These are phyloP conservation scores for Malus hybrid DNA, from an alignment of 331 rosid genomes.

Conservation along the genomic window DNA sequence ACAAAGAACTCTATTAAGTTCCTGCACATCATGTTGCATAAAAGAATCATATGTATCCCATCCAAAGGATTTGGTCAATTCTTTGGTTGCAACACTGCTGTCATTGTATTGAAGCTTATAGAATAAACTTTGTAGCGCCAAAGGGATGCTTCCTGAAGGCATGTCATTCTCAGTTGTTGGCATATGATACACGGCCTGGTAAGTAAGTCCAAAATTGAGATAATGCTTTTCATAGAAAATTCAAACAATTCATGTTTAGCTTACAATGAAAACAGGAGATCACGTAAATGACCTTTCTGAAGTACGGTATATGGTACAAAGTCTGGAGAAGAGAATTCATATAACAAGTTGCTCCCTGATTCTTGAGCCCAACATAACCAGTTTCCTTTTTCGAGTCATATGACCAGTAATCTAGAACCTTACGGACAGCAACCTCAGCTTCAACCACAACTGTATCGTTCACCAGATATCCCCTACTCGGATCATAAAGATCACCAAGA, in stretches of 20 bases:
- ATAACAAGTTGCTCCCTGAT: too few relatives aligned
- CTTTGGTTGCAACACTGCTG: slow-evolving; percentile 95
- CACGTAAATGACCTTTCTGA: too few relatives aligned
- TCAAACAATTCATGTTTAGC: background rate
- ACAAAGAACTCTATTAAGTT: slow-evolving; percentile 84
- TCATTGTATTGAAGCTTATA: slow-evolving; percentile 84
- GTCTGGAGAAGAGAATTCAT: too few relatives aligned
- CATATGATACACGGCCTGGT: slow-evolving; percentile 98
- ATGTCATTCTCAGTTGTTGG: slow-evolving; percentile 97
- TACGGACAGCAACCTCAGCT: slow-evolving; percentile 74
- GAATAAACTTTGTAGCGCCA: slow-evolving; percentile 84
- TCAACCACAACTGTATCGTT: slow-evolving; percentile 58
- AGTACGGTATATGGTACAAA: too few relatives aligned
- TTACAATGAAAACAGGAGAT: background rate
- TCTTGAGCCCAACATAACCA: slow-evolving; percentile 16
- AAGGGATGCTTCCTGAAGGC: slow-evolving; percentile 95
- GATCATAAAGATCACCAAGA: slow-evolving; percentile 61
- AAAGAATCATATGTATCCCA: slow-evolving; percentile 99
- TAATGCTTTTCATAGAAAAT: background rate
- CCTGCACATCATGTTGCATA: slow-evolving; percentile 99
- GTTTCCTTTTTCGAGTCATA: slow-evolving; percentile 82
- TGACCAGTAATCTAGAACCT: slow-evolving; percentile 60
- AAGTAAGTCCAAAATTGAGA: slow-evolving; percentile 21
- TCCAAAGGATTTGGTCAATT: slow-evolving; percentile 92
- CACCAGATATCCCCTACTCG: slow-evolving; percentile 64